These are phyloP conservation scores for Cladophialophora yegresii DNA, from an alignment of 2,329 filamentous ascomycete genomes.

Conservation along the genomic window DNA sequence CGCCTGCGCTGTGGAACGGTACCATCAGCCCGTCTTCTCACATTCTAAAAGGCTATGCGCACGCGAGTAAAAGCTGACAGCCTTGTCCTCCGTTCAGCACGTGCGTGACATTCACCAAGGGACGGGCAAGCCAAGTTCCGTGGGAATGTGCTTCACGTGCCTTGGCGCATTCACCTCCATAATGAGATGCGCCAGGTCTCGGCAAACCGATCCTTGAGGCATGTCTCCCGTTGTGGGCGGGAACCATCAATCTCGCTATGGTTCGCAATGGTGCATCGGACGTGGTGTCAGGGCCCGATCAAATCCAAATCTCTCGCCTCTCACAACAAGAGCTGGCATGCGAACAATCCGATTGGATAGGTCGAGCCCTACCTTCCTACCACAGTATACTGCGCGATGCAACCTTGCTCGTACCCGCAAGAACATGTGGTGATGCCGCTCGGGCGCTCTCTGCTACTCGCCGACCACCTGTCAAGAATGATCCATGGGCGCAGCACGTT, in stretches of 20 bases:
- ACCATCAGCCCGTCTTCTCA: background rate
- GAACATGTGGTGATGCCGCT: too few relatives aligned
- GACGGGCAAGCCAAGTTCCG: slow-evolving; percentile 8
- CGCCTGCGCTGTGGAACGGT: background rate
- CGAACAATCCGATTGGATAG: background rate
- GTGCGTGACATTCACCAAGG: background rate
- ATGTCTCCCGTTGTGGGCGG: background rate
- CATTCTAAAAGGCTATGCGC: slow-evolving; percentile 7
- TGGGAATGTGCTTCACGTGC: background rate
- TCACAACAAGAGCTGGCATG: background rate
- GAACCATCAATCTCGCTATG: background rate
- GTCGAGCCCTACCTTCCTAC: background rate
- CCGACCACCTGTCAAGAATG: background rate
- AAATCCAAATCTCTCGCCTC: background rate
- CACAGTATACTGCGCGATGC: background rate
- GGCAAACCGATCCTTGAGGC: background rate
- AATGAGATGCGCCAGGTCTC: background rate
- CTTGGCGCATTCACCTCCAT: background rate
- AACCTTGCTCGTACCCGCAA: background rate
- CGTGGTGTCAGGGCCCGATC: background rate
- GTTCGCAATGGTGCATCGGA: background rate
- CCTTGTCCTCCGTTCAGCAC: background rate
- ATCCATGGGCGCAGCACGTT: background rate
- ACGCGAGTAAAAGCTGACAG: slow-evolving; percentile 2
- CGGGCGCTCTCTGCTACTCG: background rate